A percentile compares a stretch with the other conserved stretches of the same genome.
Evolutionary conservation across 2,329 filamentous ascomycete genomes (phyloP).

Genomic region (Didymella segeticola): DNA sequence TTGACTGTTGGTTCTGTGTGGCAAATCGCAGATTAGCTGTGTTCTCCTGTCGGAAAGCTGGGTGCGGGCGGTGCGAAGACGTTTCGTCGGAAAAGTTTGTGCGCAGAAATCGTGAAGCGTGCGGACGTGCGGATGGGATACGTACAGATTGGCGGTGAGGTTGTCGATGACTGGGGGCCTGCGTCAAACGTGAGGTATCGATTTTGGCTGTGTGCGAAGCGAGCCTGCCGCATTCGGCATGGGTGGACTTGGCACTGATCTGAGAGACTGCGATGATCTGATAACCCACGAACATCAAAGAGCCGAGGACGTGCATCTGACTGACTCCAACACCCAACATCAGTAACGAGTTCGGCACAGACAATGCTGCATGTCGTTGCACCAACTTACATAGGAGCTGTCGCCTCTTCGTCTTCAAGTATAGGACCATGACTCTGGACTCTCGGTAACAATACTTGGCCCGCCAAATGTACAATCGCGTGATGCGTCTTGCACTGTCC

Average conservation of each 20-base stretch:
- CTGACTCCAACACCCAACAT: slow-evolving; percentile 2
- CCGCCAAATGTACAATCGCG: slow-evolving; percentile 9
- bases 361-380: not conserved
- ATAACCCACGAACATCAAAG: slow-evolving; percentile 13
- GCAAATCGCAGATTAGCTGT: slow-evolving; percentile 42
- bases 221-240: slow-evolving; percentile 38
- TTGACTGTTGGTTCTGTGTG: slow-evolving; percentile 39
- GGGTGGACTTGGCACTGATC: slow-evolving; percentile 25
- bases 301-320: not conserved
- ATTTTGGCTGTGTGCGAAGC: slow-evolving; percentile 34
- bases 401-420: not conserved
- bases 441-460: not conserved
- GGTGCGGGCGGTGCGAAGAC: slow-evolving; percentile 6
- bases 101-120: slow-evolving; percentile 2
- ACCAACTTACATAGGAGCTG: no score
- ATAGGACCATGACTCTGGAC: not conserved
- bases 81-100: slow-evolving; percentile 16
- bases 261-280: not conserved
- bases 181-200: slow-evolving; percentile 33
- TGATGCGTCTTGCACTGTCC: slow-evolving; percentile 14
- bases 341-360: slow-evolving; percentile 3
- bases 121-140: slow-evolving; percentile 26
- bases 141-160: slow-evolving; percentile 44
- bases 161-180: slow-evolving; percentile 41
- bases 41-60: slow-evolving; percentile 8